Base-by-base conservation (phyloP, 2,329 filamentous ascomycete species). In the Aureobasidium sp. region DNA sequence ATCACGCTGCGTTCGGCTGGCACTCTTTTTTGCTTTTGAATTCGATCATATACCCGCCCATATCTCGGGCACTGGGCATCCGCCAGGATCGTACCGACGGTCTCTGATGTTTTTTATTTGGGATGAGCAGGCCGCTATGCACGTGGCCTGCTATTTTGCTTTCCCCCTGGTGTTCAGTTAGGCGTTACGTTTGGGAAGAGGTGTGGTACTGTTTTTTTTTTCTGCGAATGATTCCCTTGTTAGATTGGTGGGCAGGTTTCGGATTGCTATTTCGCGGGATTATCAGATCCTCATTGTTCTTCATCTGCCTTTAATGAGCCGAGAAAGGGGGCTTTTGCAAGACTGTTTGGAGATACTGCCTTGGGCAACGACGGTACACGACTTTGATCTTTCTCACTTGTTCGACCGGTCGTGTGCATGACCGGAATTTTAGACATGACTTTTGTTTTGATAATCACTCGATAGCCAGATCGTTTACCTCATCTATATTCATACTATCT, bases 41-140 rank as follows among this genome's bases (percentile, higher is more conserved):
- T 58, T 58, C 14, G 54, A 58, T 48, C 41, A 58, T 58, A 58
- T 58, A 58, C 54, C 54, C 54, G 42, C 41, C 54, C 42, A 11
- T 34, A 39, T 3, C 13, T 58, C 32, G 32, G 45, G 27, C 36
- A 44, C 39, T 57, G 39, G 25, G 16, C 53, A 21, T 21, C 29
- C 42, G 39, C 10, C 10, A 39, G 21, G 54, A 47, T 39, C 8
- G 30, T 21, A 27, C 32, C 32, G 30, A 44, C 45, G 45, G 58
- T 42, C 47, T 51, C 39, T 9, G 21, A 21, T 50, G 44, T 21
- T 50, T 14, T 51, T 42, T 32, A 30, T 32, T 37, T 21, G 21
- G 37, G n/a, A 37, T 58, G 37, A 16, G 21, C 34, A 16, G 32
- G 41, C 21, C 39, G 27, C 11, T 14, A 9, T n/a, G 5, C 5